Evolutionary conservation across 495 filamentous ascomycete species (phyloP).

Genomic region (Alectoria sarmentosa): DNA sequence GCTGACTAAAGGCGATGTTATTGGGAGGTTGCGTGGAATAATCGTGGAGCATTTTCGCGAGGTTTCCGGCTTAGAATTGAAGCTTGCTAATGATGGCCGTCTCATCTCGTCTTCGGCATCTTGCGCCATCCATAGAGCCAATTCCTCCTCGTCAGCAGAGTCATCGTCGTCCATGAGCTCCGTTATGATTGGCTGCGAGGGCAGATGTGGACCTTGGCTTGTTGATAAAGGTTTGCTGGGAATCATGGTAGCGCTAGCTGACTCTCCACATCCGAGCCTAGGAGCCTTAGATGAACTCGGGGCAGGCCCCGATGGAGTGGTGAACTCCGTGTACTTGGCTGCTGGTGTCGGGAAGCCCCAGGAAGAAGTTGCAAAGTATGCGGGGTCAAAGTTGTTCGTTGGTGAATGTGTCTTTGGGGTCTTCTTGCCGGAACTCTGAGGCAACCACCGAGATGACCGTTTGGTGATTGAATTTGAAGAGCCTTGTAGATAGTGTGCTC

Average conservation of each 20-base stretch:
- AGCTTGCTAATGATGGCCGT: background rate
- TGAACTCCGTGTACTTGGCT: background rate
- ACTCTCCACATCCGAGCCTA: no score
- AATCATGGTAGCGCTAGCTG: background rate
- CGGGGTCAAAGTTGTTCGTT: background rate
- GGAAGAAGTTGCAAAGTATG: background rate
- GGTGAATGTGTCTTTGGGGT: background rate
- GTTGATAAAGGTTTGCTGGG: background rate
- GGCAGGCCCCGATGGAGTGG: background rate
- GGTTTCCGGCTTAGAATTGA: background rate
- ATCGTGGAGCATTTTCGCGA: background rate
- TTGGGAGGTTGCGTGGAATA: conserved; percentile 11
- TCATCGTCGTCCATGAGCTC: conserved; percentile 10
- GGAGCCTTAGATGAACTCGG: background rate
- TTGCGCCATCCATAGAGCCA: conserved; percentile 6
- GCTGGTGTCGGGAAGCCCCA: background rate
- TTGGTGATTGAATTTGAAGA: background rate
- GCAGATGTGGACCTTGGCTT: background rate
- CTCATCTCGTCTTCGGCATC: background rate
- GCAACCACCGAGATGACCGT: background rate
- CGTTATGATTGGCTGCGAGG: background rate
- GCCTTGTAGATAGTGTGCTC: background rate
- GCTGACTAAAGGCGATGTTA: conserved; percentile 6
- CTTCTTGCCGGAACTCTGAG: background rate
- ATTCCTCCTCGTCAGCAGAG: background rate